Evolutionary conservation across 805 yeast genomes (phyloP), one percentile per base, ranked within the genome.

Genomic region (Yamadazyma phyllophila): DNA sequence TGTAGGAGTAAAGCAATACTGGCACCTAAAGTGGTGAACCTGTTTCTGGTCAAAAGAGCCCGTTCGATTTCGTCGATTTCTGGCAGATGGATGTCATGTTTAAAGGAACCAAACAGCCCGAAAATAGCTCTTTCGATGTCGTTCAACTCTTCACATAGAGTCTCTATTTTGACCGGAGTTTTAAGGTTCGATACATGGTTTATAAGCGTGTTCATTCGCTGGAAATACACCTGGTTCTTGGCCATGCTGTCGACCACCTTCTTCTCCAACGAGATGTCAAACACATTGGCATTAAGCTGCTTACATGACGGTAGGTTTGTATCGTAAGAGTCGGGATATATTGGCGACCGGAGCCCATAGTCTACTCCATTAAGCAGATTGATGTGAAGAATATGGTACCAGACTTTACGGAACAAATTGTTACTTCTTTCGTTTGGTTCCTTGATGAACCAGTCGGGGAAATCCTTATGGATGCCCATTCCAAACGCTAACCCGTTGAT

Each of bases 1-100:
- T 66, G 67, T 29, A 56, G 62, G 44, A 62, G 59, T 14, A 67
- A 40, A 0, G 65, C 57, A n/a, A 60, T 15, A 34, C 24, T 27
- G 7, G 34, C 11, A n/a, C 27, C 44, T 13, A 41, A 10, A 12
- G 16, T 16, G 9, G 20, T 17, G 14, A 36, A 29, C 4, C 7
- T 4, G 13, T 29, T 29, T 7, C 31, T 29, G 8, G 31, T 29
- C 31, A 29, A 29, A 4, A 29, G 13, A 4, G 13, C 13, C 13
- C 31, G 11, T n/a, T 29, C 31, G 13, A 7, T n/a, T n/a, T 29
- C 31, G 8, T 29, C 31, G 4, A 29, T 29, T 3, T 29, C 31
- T 29, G 13, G 4, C 24, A 20, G 24, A n/a, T 29, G 31, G 7
- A 29, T 29, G 31, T 29, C 7, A 3, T 29, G 4, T n/a, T 29